A percentile compares a stretch with the other conserved stretches of the same genome.
Conservation (phyloP, 305 asterid species). For the Salvia sclarea region DNA sequence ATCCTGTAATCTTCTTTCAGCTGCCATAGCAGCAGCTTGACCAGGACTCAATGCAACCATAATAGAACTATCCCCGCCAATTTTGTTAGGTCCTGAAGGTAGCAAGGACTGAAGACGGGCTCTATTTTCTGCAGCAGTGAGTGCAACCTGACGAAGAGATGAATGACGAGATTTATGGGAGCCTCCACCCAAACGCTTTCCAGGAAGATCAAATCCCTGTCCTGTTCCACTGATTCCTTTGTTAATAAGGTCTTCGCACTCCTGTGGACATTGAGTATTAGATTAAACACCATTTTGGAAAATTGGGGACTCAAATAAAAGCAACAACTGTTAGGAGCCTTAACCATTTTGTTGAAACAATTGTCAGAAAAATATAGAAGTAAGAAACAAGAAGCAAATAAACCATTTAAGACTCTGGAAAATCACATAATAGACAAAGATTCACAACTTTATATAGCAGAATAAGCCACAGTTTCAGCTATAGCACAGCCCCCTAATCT, state of each 20-base stretch:
- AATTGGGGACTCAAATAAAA: not conserved
- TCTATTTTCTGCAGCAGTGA: conserved; percentile 85
- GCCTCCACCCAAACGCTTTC: conserved; percentile 80
- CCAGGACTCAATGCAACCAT: conserved; percentile 72
- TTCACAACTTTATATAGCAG: not conserved
- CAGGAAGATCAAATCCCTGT: conserved; percentile 88
- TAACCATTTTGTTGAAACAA: not conserved
- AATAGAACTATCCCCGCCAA: conserved; percentile 82
- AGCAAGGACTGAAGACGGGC: conserved; percentile 63
- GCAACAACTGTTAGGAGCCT: not conserved
- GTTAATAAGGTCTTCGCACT: conserved; percentile 79
- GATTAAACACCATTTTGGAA: not conserved
- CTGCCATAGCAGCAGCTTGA: conserved; percentile 99
- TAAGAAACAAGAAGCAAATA: not conserved
- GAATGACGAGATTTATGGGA: conserved; percentile 55
- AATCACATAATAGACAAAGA: not conserved
- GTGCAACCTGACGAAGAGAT: conserved; percentile 61
- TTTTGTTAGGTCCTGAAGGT: conserved; percentile 76
- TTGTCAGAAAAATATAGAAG: not conserved
- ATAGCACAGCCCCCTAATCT: no score
- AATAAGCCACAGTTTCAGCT: not conserved
- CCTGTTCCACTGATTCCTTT: conserved; percentile 77
- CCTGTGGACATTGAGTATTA: conserved; percentile 44
- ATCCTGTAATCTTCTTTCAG: conserved; percentile 85
- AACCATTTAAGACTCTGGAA: not conserved